Evolutionary conservation across 2,329 filamentous ascomycete genomes (phyloP).

Genomic region (Coniochaeta hoffmannii): DNA sequence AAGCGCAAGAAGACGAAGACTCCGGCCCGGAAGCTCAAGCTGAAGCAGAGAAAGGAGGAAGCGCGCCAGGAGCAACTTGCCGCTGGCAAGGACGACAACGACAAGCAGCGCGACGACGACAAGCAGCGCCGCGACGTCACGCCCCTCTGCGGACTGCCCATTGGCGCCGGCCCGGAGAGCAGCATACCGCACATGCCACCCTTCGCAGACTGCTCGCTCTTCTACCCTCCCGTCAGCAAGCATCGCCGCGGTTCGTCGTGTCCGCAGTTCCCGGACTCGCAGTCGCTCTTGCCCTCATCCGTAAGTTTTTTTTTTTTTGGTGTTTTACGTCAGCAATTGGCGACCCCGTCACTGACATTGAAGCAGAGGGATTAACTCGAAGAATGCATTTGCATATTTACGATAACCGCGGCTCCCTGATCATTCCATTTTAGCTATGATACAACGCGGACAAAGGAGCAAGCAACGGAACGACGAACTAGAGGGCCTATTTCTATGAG

Average conservation of each 20-base stretch:
- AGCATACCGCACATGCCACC: slow-evolving; percentile 20
- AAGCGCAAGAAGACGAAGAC: too few species aligned
- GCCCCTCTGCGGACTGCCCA: slow-evolving; percentile 27
- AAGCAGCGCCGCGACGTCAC: background rate
- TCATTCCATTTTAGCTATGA: slow-evolving; percentile 1
- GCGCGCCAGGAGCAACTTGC: background rate
- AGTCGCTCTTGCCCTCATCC: background rate
- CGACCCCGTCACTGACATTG: background rate
- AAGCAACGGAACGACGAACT: background rate
- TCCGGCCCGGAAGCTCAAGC: background rate
- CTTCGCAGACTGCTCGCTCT: slow-evolving; percentile 20
- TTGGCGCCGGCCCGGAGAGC: slow-evolving; percentile 35
- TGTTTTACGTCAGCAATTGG: background rate
- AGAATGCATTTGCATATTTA: background rate
- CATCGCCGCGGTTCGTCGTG: background rate
- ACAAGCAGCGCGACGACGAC: too few species aligned
- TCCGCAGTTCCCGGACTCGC: background rate
- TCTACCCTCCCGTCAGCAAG: slow-evolving; percentile 1
- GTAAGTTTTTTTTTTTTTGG: background rate
- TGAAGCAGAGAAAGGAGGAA: background rate
- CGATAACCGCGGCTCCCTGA: background rate
- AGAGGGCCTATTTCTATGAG: background rate
- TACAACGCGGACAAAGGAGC: background rate
- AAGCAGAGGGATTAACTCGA: background rate
- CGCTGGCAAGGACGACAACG: background rate